These are phyloP conservation scores for Typha latifolia DNA, from an alignment of 176 grass and related monocot species.

Conservation along the genomic window DNA sequence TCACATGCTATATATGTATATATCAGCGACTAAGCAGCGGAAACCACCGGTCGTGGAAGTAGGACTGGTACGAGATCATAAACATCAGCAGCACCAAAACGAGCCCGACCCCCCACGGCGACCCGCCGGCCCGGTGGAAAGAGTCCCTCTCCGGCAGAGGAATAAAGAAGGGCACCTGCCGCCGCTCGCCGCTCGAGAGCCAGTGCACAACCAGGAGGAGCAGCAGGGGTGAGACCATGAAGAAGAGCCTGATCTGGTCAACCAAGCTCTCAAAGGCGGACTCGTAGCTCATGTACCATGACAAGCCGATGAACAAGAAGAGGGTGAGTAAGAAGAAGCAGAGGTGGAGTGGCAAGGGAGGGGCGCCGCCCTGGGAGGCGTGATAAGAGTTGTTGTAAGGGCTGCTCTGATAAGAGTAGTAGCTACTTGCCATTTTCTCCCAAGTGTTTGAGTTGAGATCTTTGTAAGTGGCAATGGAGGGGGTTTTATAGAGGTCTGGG, in stretches of 20 bases:
- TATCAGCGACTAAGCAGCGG: slow-evolving; percentile 25
- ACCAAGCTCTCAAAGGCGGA: slow-evolving; percentile 49
- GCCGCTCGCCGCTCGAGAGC: slow-evolving; percentile 29
- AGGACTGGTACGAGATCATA: slow-evolving; percentile 89
- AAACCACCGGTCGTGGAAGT: slow-evolving; percentile 74
- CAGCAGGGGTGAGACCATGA: slow-evolving; percentile 72
- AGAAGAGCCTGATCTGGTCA: slow-evolving; percentile 38
- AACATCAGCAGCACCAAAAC: slow-evolving; percentile 65
- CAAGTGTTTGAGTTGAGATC: background rate
- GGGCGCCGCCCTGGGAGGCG: slow-evolving; percentile 13
- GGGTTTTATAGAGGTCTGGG: slow-evolving; percentile 28
- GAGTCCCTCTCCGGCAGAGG: slow-evolving; percentile 35
- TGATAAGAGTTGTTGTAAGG: slow-evolving; percentile 26
- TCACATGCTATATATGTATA: slow-evolving; percentile 17
- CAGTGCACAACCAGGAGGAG: slow-evolving; percentile 68
- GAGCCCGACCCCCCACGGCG: slow-evolving; percentile 76
- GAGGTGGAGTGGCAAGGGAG: slow-evolving; percentile 43
- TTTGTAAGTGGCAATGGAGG: background rate
- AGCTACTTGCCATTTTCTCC: slow-evolving; percentile 35
- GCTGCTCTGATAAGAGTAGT: slow-evolving; percentile 35
- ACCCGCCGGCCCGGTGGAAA: slow-evolving; percentile 23
- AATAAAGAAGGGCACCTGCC: slow-evolving; percentile 29
- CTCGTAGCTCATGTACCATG: slow-evolving; percentile 62
- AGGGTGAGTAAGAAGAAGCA: slow-evolving; percentile 64
- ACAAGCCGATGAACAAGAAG: slow-evolving; percentile 39